phyloP scores from a whole-genome alignment of 1,139 yeast species.

The Hyphopichia pseudoburtonii region DNA sequence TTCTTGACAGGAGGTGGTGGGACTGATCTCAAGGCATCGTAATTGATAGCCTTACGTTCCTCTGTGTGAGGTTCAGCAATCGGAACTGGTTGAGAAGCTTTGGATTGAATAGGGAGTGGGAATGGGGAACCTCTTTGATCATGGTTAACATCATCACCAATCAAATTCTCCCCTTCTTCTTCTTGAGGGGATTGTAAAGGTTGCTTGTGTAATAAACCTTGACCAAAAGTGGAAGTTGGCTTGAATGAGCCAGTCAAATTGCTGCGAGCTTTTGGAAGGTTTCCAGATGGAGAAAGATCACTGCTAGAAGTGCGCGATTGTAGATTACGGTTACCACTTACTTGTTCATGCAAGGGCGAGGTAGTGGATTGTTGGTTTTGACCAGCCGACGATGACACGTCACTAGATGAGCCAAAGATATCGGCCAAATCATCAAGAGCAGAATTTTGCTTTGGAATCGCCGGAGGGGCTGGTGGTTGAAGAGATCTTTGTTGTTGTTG shows the following conservation, averaged over 20 bases:
- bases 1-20: slow-evolving; percentile 45
- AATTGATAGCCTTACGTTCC: slow-evolving; percentile 30
- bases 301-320: slow-evolving; percentile 32
- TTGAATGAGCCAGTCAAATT: slow-evolving; percentile 39
- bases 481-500: slow-evolving; percentile 14
- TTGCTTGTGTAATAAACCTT: slow-evolving; percentile 44
- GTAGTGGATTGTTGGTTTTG: slow-evolving; percentile 12
- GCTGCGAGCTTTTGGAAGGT: slow-evolving; percentile 40
- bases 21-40: slow-evolving; percentile 48
- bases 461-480: neutral
- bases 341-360: neutral
- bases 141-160: slow-evolving; percentile 24
- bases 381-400: slow-evolving; percentile 15
- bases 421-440: slow-evolving; percentile 68
- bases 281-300: slow-evolving; percentile 36
- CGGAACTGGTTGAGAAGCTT: slow-evolving; percentile 6
- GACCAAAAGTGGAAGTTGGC: slow-evolving; percentile 75
- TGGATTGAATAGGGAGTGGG: slow-evolving; percentile 12
- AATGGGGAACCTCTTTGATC: neutral
- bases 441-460: slow-evolving; percentile 37
- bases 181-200: slow-evolving; percentile 18
- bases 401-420: slow-evolving; percentile 44
- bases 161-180: slow-evolving; percentile 25
- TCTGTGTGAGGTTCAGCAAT: slow-evolving; percentile 8
- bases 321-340: slow-evolving; percentile 8